Base-by-base conservation (phyloP, 768 basidiomycete species). In the Candolleomyces eurysporus region DNA sequence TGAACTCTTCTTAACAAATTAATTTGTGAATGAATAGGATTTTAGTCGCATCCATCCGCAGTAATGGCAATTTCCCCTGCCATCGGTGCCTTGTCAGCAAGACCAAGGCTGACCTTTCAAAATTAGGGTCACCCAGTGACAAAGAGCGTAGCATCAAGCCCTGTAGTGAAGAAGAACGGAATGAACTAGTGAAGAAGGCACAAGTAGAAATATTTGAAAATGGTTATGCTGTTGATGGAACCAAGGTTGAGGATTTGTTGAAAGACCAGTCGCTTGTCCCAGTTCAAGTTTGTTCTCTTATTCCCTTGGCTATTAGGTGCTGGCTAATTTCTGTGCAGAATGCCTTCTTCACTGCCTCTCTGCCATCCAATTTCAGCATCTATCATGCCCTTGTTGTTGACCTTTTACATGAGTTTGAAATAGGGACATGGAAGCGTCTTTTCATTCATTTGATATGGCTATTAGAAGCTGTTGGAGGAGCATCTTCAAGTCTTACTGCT, bases 391-490 rank as follows among this genome's bases (percentile, higher is more conserved):
- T 76, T 9, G 72, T 70, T 2, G 69, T 75, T 14, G 75, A 80
- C 60, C 61, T 75, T 19, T 58, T 78, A 56, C 75, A 76, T 61
- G 75, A 79, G 59, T 71, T 78, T 66, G 77, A 79, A 55, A 65
- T 76, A 0, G 78, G 79, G 10, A 71, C 74, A 1, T 78, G 74
- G 75, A 78, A 77, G 51, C 30, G 66, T 0, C 26, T 77, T 0
- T 74, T 80, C 32, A 71, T 64, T 0, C 78, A 80, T 52, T 63
- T 79, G 0, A 66, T 79, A 3, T 66, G 73, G 0, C 63, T 78
- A 10, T 63, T 78, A 0, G 65, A 71, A 63, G 65, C 72, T 13
- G 14, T 52, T 13, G 32, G 22, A 8, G 16, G 17, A 36, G 11
- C 14, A 36, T 31, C 53, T 17, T 19, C 53, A 13, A 40, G 5